Percentiles rank a stretch among this genome's conserved stretches.
Evolutionary conservation across 192 early-diverging fungal species (phyloP).

Genomic region (Coemansia javaensis): DNA sequence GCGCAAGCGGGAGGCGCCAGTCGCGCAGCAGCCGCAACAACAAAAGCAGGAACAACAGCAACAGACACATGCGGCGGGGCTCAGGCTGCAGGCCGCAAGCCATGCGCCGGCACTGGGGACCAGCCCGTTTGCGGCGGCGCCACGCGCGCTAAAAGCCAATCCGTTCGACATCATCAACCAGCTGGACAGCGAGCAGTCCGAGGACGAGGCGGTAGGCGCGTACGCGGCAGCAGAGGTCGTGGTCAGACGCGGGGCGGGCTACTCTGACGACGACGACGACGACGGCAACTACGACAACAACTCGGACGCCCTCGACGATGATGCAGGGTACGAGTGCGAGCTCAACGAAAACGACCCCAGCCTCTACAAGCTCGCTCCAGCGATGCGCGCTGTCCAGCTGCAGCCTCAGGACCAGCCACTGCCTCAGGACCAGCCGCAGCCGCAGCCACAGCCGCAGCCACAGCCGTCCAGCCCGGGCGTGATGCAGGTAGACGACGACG

Average conservation of each 20-base stretch:
- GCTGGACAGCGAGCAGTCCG: not conserved
- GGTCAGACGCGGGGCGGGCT: constrained; percentile 8
- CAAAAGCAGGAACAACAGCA: constrained; percentile 2
- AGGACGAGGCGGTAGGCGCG: constrained; percentile 5
- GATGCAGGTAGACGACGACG: no score
- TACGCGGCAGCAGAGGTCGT: no score
- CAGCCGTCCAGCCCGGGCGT: not conserved
- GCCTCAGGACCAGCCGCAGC: no score
- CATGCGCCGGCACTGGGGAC: no score
- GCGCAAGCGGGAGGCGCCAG: constrained; percentile 16
- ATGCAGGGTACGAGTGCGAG: constrained; percentile 9
- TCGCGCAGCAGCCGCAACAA: not conserved
- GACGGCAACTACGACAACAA: not conserved
- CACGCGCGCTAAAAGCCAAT: constrained; percentile 17
- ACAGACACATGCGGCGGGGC: not conserved
- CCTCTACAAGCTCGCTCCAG: constrained; percentile 19
- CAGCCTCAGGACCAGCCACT: not conserved
- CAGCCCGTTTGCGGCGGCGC: constrained; percentile 36
- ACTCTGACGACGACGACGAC: constrained; percentile 10
- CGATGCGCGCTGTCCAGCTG: constrained; percentile 5
- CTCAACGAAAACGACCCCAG: constrained; percentile 41
- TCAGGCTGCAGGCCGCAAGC: no score
- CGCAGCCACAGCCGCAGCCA: not conserved
- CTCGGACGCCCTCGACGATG: not conserved
- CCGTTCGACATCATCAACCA: constrained; percentile 43